Conservation (phyloP, 768 basidiomycete species). For the Rickenella mellea region DNA sequence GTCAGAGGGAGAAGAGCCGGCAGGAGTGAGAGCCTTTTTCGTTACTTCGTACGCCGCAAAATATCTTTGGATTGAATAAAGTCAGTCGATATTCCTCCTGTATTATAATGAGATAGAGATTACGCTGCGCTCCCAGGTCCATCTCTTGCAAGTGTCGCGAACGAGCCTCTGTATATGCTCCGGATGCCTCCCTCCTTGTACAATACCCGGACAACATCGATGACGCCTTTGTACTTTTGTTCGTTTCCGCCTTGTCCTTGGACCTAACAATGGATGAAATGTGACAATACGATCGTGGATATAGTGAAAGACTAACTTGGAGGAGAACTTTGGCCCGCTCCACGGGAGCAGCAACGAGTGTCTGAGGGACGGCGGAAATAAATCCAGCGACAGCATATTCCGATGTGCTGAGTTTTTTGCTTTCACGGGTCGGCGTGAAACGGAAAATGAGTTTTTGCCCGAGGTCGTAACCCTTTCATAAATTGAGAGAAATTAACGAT, state of each 20-base stretch:
- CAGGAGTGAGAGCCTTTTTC: slow-evolving; percentile 79
- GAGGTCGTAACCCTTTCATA: slow-evolving; percentile 75
- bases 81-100: too few relatives aligned
- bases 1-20: slow-evolving; percentile 67
- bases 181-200: slow-evolving; percentile 90
- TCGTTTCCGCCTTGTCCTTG: slow-evolving; percentile 77
- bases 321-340: slow-evolving; percentile 95
- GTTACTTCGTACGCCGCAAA: slow-evolving; percentile 95
- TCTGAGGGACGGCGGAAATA: slow-evolving; percentile 87
- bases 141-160: slow-evolving; percentile 90
- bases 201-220: slow-evolving; percentile 82
- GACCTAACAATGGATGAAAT: slow-evolving; percentile 37
- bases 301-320: slow-evolving; percentile 43
- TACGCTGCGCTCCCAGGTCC: slow-evolving; percentile 96
- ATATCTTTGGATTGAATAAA: slow-evolving; percentile 61
- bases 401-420: slow-evolving; percentile 48
- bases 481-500: not conserved
- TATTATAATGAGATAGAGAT: slow-evolving; percentile 16
- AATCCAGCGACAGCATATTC: slow-evolving; percentile 93
- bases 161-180: slow-evolving; percentile 87
- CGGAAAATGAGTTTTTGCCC: slow-evolving; percentile 81
- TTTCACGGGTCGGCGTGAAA: slow-evolving; percentile 68
- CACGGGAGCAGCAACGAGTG: slow-evolving; percentile 88
- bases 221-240: slow-evolving; percentile 77
- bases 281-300: slow-evolving; percentile 5